phyloP scores from a whole-genome alignment of 2,329 filamentous ascomycete genomes.

The Lasiodiplodia theobromae region DNA sequence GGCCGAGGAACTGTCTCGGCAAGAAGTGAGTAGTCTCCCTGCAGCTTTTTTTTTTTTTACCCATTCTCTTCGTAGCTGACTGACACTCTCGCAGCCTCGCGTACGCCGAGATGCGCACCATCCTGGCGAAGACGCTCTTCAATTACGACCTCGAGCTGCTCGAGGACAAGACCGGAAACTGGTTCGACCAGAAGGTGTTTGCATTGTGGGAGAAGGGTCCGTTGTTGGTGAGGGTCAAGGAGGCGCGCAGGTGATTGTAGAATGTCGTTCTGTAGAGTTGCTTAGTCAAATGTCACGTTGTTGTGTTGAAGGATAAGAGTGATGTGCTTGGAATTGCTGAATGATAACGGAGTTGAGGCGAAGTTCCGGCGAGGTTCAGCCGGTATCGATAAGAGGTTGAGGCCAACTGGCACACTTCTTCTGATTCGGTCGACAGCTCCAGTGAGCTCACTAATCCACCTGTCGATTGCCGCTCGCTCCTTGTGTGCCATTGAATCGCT shows the following conservation, averaged over 20 bases:
- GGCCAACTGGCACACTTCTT: conserved; percentile 28
- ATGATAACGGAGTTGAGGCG: too few relatives aligned
- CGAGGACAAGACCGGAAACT: conserved; percentile 43
- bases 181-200: conserved; percentile 46
- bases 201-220: conserved; percentile 44
- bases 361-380: neutral
- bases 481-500: neutral
- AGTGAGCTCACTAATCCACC: conserved; percentile 13
- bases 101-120: conserved; percentile 47
- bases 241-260: conserved; percentile 2
- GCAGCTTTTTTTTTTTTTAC: too few relatives aligned
- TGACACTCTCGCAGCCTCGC: conserved; percentile 36
- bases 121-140: conserved; percentile 50
- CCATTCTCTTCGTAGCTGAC: neutral
- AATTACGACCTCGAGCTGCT: conserved; percentile 49
- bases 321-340: too few relatives aligned
- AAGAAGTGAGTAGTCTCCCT: conserved; percentile 41
- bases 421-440: conserved; percentile 15
- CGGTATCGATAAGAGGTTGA: conserved; percentile 12
- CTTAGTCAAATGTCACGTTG: neutral
- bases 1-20: conserved; percentile 47
- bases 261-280: neutral
- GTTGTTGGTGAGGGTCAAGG: conserved; percentile 39
- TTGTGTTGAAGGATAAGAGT: neutral
- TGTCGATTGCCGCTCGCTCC: neutral